Evolutionary conservation across 441 rosid genomes (phyloP), one percentile per base, ranked within the genome.

Genomic region (Pelargonium fulgidum): DNA sequence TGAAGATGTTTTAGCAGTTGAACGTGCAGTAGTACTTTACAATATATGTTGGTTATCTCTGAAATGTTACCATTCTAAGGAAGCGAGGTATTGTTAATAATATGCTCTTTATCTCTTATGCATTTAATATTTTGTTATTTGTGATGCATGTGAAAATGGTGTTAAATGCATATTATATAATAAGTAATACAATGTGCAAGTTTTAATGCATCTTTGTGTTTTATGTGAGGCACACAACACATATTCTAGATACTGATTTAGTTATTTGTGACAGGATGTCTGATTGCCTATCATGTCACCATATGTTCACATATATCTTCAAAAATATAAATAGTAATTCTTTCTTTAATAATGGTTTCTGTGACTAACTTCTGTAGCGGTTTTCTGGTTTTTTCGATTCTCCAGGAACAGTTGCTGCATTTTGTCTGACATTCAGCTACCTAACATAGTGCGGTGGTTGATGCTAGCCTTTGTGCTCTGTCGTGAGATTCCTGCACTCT

Each of bases 381-480:
- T 45, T 56, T 56, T 17, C 61, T 70, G 14, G 63, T 75, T 72
- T 75, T 26, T 69, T 52, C 48, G 68, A 62, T 77, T 79, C 72
- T 59, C 68, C 86, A 92, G 98, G 91, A 76, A 66, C 42, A 44
- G 50, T 50, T 92, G 94, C 84, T 86, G 97, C 77, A 80, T 81
- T 77, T 74, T 94, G 47, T 80, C 81, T 74, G 70, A 75, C 8
- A 71, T 87, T 80, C 86, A 82, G 71, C 76, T 87, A 50, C 77
- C 79, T 56, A 82, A 82, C 66, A 73, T 84, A 73, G 85, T 81
- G 14, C 76, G 86, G 63, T 90, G 89, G 89, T 80, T 94, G 83
- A 83, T 65, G 79, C 74, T 87, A 67, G 96, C 99, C 72, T 94
- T 89, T 80, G 85, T 90, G 59, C 91, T 84, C 69, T 81, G 91